Conservation (phyloP, 75 land plant species). For the Chamaecyparis obtusa region DNA sequence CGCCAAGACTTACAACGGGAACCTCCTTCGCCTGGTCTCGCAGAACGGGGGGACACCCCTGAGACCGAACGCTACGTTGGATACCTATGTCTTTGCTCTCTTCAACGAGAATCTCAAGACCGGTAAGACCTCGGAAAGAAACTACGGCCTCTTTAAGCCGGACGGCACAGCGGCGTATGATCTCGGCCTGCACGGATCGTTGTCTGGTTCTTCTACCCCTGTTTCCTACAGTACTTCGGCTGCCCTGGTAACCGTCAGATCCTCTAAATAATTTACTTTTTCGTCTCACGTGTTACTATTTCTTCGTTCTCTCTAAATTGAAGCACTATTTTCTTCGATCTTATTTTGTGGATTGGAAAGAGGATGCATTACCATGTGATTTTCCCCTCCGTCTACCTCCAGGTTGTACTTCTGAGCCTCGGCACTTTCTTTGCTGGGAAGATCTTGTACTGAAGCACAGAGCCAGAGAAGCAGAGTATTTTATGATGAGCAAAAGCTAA, state of each 20-base stretch:
- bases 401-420: no score
- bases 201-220: slow-evolving; percentile 14
- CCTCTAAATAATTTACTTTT: neutral
- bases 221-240: slow-evolving; percentile 28
- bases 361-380: no score
- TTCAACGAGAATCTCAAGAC: slow-evolving; percentile 92
- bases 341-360: no score
- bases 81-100: slow-evolving; percentile 75
- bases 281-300: no score
- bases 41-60: slow-evolving; percentile 68
- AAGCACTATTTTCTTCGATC: no score
- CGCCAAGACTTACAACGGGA: slow-evolving; percentile 75
- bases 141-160: slow-evolving; percentile 85
- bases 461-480: no score
- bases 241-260: slow-evolving; percentile 25
- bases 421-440: no score
- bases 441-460: no score
- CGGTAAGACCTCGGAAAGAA: slow-evolving; percentile 81
- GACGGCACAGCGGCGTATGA: slow-evolving; percentile 60
- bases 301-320: no score
- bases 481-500: no score
- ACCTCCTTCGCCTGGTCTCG: slow-evolving; percentile 54
- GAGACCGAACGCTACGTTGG: slow-evolving; percentile 46
- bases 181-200: slow-evolving; percentile 23
- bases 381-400: no score